These are phyloP conservation scores for Borovskyia barvae DNA, from an alignment of 208 protist genomes.

Conservation along the genomic window DNA sequence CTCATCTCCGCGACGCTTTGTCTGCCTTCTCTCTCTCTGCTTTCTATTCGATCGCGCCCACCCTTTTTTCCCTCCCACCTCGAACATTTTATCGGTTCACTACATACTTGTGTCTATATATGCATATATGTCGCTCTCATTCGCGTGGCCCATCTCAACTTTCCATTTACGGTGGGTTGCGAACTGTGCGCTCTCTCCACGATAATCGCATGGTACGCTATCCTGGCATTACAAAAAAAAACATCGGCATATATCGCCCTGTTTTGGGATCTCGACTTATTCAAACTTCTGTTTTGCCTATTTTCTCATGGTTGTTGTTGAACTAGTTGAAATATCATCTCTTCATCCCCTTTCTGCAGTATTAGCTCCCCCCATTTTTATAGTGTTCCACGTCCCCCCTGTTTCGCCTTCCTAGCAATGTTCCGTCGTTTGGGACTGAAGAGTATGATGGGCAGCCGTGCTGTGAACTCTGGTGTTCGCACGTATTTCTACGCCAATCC, in stretches of 20 bases:
- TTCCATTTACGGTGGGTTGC: too few species aligned
- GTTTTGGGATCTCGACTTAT: too few species aligned
- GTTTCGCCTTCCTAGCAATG: conserved; percentile 30
- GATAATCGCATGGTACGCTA: too few species aligned
- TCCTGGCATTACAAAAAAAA: background rate
- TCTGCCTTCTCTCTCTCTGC: too few species aligned
- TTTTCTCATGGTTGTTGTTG: background rate
- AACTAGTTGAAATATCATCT: too few species aligned
- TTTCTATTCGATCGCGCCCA: background rate
- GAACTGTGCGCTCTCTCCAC: too few species aligned
- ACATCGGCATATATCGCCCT: too few species aligned
- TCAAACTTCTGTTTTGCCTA: background rate
- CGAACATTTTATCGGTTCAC: background rate
- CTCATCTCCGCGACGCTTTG: too few species aligned
- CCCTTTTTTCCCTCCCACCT: background rate
- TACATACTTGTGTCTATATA: background rate
- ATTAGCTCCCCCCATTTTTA: background rate
- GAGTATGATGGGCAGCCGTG: conserved; percentile 12
- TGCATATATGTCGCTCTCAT: background rate
- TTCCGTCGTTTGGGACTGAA: conserved; percentile 46
- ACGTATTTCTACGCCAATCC: conserved; percentile 70
- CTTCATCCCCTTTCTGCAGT: too few species aligned
- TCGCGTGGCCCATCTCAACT: too few species aligned
- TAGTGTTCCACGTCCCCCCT: background rate
- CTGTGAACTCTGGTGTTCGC: conserved; percentile 21